Percentiles rank a stretch among this genome's conserved stretches.
phyloP scores from a whole-genome alignment of 805 yeast genomes.

The Lachancea waltii region DNA sequence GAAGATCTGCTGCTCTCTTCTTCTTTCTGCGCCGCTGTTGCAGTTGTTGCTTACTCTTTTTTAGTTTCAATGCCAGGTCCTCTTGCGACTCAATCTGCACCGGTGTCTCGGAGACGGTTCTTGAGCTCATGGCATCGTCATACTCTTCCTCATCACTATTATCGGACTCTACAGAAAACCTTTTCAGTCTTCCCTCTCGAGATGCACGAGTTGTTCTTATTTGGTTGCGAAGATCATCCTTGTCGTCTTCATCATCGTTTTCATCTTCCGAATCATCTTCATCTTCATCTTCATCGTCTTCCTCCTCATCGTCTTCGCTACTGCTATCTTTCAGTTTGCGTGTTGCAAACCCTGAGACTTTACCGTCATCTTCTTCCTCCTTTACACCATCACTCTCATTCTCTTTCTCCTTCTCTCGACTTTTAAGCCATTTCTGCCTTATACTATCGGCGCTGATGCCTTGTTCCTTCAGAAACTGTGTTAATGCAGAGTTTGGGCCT shows the following conservation, averaged over 20 bases:
- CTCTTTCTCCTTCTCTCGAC: constrained; percentile 24
- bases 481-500: constrained; percentile 77
- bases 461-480: constrained; percentile 80
- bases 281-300: constrained; percentile 7
- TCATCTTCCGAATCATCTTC: constrained; percentile 6
- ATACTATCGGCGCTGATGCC: constrained; percentile 83
- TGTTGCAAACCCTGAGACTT: not conserved
- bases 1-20: constrained; percentile 74
- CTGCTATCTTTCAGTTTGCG: not conserved
- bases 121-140: constrained; percentile 4
- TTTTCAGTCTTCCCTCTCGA: constrained; percentile 1
- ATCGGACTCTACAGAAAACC: constrained; percentile 5
- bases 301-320: constrained; percentile 3
- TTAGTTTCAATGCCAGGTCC: constrained; percentile 33
- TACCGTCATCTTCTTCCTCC: constrained; percentile 8
- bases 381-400: constrained; percentile 15
- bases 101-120: constrained; percentile 8
- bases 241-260: constrained; percentile 27
- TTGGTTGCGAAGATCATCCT: not conserved
- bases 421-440: constrained; percentile 40
- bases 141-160: constrained; percentile 24
- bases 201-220: not conserved
- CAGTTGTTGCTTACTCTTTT: constrained; percentile 43
- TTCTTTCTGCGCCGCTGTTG: constrained; percentile 69
- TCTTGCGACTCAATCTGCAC: constrained; percentile 1